These are phyloP conservation scores for Candida dendrica DNA, from an alignment of 805 yeast species.

Conservation along the genomic window DNA sequence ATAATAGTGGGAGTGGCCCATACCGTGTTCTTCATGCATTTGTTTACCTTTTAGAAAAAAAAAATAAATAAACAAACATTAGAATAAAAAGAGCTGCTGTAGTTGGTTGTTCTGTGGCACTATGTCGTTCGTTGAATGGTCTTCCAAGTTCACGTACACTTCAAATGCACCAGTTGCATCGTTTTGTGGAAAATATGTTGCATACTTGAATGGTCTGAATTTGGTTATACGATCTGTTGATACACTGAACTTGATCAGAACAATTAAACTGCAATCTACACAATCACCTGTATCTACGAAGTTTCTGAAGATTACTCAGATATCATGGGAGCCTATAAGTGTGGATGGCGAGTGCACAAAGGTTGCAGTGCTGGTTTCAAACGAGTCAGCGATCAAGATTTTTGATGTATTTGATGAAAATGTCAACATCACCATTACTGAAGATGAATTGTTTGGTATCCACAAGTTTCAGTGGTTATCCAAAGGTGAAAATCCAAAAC, in stretches of 20 bases:
- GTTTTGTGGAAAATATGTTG: slow-evolving; percentile 10
- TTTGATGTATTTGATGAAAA: slow-evolving; percentile 8
- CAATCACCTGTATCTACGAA: neutral
- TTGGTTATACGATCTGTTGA: slow-evolving; percentile 9
- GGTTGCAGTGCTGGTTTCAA: slow-evolving; percentile 8
- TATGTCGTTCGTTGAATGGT: slow-evolving; percentile 8
- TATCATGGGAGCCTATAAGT: slow-evolving; percentile 11
- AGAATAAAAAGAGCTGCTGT: too few relatives aligned
- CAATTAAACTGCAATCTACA: slow-evolving; percentile 2
- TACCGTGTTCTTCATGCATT: too few relatives aligned
- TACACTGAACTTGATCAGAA: slow-evolving; percentile 6
- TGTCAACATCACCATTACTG: slow-evolving; percentile 9
- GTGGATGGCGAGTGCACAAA: slow-evolving; percentile 4
- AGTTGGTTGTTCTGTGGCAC: too few relatives aligned
- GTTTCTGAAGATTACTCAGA: slow-evolving; percentile 7
- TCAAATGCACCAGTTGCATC: slow-evolving; percentile 7
- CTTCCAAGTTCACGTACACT: slow-evolving; percentile 8
- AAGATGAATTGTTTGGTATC: slow-evolving; percentile 13
- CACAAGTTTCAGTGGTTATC: slow-evolving; percentile 12
- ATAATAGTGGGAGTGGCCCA: neutral
- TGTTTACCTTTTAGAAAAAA: too few relatives aligned
- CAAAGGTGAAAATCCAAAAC: slow-evolving; percentile 1
- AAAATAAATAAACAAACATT: too few relatives aligned
- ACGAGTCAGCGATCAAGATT: slow-evolving; percentile 3
- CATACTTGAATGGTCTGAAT: slow-evolving; percentile 7